Evolutionary conservation across 176 grass and related monocot genomes (phyloP), one percentile per base, ranked within the genome.

Genomic region (Dactylis glomerata): DNA sequence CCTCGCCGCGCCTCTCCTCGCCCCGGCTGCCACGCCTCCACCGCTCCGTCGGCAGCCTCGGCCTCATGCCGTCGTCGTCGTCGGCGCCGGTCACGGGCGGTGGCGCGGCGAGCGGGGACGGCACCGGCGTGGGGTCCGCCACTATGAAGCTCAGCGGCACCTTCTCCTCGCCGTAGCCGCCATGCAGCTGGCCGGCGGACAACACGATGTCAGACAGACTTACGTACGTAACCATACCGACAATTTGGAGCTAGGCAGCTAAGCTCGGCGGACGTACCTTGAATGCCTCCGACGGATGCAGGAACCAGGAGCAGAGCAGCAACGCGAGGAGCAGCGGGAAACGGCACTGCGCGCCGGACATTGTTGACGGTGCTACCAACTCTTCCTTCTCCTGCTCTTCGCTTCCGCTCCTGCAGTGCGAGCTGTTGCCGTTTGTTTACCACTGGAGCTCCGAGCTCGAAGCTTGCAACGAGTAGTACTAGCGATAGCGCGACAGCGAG

Each of bases 41-140:
- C 12, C 88, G 51, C 71, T 93, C 87, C 71, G 87, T 89, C 58
- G 93, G 93, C 81, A 96, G 86, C 81, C 38, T 90, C n/a, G 86
- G 83, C 12, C 68, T 82, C 64, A 90, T 49, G 80, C 88, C 90
- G 17, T 87, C 90, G 44, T 65, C 76, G 44, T 56, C 87, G 17
- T 76, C 87, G 10, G 74, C 86, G 32, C 76, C 88, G 63, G 73
- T 47, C 30, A 77, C 38, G 13, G 81, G 91, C 6, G 87, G 63
- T 34, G 75, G 84, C 33, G 87, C 75, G 13, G 84, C 68, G 22
- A 74, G 30, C 57, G 85, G 85, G 4, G 83, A 77, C 30, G 51
- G 22, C 70, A 8, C 55, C 22, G 83, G 79, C 57, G 80, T 31
- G 56, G 85, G 67, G 86, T 92, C 93, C 3, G 93, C 81, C 44